These are phyloP conservation scores for Cochlearia excelsa DNA, from an alignment of 345 rosid genomes.

Conservation along the genomic window DNA sequence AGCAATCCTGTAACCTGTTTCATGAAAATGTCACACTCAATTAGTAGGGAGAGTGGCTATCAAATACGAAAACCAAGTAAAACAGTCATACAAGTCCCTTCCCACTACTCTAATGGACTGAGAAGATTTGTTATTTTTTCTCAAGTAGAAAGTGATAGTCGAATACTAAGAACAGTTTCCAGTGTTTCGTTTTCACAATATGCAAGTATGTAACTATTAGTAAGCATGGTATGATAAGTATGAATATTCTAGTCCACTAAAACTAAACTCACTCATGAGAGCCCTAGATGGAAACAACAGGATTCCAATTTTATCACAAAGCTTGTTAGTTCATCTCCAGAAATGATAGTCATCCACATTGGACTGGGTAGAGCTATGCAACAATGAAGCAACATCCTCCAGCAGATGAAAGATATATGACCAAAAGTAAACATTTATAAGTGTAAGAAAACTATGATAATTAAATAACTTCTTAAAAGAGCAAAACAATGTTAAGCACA, in stretches of 20 bases:
- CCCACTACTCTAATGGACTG: not conserved
- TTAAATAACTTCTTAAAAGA: conserved; percentile 1
- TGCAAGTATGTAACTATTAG: not conserved
- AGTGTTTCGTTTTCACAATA: not conserved
- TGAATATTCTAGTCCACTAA: conserved; percentile 11
- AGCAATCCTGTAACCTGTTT: conserved; percentile 63
- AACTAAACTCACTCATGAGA: conserved; percentile 5
- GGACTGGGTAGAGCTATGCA: not conserved
- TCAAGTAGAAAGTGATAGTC: conserved; percentile 9
- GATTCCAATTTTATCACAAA: conserved; percentile 16
- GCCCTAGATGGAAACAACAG: conserved; percentile 8
- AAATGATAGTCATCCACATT: conserved; percentile 2
- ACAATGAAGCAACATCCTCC: not conserved
- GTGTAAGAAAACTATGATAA: conserved; percentile 12
- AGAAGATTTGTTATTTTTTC: not conserved
- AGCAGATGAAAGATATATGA: conserved; percentile 2
- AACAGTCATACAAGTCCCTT: not conserved
- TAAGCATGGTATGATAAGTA: conserved; percentile 8
- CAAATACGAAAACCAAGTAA: conserved; percentile 6
- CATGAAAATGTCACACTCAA: conserved; percentile 22
- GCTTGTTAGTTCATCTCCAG: conserved; percentile 12
- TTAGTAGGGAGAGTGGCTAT: conserved; percentile 13
- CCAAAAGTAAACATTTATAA: conserved; percentile 10
- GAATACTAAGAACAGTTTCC: not conserved
- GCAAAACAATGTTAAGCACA: conserved; percentile 6